Base-by-base conservation (phyloP, 495 filamentous ascomycete genomes). In the Podospora australis region DNA sequence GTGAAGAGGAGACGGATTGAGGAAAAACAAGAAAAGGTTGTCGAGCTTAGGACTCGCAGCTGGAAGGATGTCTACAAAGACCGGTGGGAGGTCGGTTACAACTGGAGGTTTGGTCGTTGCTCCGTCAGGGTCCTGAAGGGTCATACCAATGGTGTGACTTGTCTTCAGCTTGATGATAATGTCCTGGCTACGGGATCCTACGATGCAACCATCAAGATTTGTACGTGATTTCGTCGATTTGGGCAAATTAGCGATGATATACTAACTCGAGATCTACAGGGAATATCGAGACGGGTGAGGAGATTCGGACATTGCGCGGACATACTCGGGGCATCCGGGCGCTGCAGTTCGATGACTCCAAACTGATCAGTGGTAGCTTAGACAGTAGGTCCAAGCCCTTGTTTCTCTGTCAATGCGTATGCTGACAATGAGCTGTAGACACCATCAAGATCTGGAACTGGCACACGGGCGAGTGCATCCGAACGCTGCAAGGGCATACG, bases 361-460 rank as follows among this genome's bases (percentile, higher is more conserved):
- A 91, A 64, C 34, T 65, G 20, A 65, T 65, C 43, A 77, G 45
- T 35, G 62, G 55, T 23, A 63, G 60, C 39, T 43, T 65, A 13
- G 60, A 63, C 46, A 54, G 59, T 62, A 53, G n/a, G 59, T 52
- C 29, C 20, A 0, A 23, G 2, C 16, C 6, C 2, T 8, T 10
- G 4, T 19, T 36, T 3, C 2, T 0, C 6, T 6, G 0, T 13
- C 8, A 14, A 16, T n/a, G 17, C 21, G 2, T 0, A 7, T 30
- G 32, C 59, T 63, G 39, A 63, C 48, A 9, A 19, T 32, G 4
- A 3, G 16, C 19, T 30, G n/a, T 16, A 64, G 60, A 67, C 19
- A 94, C 80, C 14, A 67, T 99, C 46, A 87, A 86, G 62, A 79
- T 97, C 23, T 99, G 92, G 94, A 95, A 97, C 55, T 97, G 90